These are phyloP conservation scores for Fusarium palustre DNA, from an alignment of 2,329 filamentous ascomycete species.

Conservation along the genomic window DNA sequence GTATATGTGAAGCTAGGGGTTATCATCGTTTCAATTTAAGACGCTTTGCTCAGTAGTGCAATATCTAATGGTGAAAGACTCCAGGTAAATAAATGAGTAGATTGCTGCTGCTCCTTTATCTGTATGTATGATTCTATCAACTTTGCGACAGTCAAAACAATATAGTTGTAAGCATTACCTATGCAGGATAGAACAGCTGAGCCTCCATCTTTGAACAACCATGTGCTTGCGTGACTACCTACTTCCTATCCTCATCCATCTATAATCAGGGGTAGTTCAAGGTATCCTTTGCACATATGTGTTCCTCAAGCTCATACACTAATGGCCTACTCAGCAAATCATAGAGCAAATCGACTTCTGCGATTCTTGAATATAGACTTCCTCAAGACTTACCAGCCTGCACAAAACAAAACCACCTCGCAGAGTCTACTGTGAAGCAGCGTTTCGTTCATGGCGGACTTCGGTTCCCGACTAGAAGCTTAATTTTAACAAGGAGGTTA, in stretches of 20 bases:
- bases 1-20: not conserved
- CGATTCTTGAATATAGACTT: not conserved
- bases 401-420: not conserved
- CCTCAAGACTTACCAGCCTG: not conserved
- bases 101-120: not conserved
- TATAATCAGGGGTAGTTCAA: slow-evolving; percentile 25
- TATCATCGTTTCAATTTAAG: not conserved
- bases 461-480: not conserved
- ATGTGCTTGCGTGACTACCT: not conserved
- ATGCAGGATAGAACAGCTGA: not conserved
- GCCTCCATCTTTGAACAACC: not conserved
- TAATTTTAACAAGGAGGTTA: slow-evolving; percentile 8
- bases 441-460: not conserved
- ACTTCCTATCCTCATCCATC: not conserved
- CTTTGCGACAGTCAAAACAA: not conserved
- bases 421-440: not conserved
- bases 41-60: not conserved
- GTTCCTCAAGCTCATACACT: too few relatives aligned
- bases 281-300: not conserved
- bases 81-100: too few relatives aligned
- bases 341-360: slow-evolving; percentile 21
- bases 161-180: not conserved
- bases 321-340: slow-evolving; percentile 23
- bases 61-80: not conserved
- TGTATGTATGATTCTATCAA: not conserved